Conservation (phyloP, 345 rosid genomes). For the Ricinus communis region DNA sequence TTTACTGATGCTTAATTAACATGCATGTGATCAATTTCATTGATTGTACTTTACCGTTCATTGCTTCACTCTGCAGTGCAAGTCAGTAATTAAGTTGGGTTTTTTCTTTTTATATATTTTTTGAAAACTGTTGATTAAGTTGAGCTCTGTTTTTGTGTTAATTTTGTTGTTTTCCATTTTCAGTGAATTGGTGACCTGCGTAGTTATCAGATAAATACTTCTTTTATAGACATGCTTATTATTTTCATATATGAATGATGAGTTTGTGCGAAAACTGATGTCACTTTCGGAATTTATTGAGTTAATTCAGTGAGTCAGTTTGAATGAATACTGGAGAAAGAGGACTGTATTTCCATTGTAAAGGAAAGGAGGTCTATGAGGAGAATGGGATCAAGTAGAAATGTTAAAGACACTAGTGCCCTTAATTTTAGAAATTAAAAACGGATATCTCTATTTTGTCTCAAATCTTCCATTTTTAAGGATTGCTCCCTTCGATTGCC, state of each 20-base stretch:
- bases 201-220: no score
- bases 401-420: not conserved
- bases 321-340: no score
- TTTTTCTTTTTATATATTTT: not conserved
- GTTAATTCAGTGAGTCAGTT: no score
- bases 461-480: conserved; percentile 3
- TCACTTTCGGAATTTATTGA: not conserved
- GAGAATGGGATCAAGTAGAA: not conserved
- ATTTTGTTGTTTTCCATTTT: no score
- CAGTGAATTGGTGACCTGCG: no score
- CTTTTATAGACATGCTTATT: not conserved
- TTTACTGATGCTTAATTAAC: not conserved
- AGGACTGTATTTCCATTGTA: no score
- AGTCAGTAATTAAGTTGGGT: not conserved
- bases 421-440: not conserved
- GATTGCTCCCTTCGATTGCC: no score
- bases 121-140: no score
- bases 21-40: conserved; percentile 8
- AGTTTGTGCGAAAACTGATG: not conserved
- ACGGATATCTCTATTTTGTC: not conserved
- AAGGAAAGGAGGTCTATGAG: not conserved
- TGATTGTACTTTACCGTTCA: not conserved
- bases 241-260: not conserved
- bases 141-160: no score
- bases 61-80: not conserved